Percentiles rank a stretch among this genome's conserved stretches.
phyloP scores from a whole-genome alignment of 2,329 filamentous ascomycete species.

The Cytospora piceicola region DNA sequence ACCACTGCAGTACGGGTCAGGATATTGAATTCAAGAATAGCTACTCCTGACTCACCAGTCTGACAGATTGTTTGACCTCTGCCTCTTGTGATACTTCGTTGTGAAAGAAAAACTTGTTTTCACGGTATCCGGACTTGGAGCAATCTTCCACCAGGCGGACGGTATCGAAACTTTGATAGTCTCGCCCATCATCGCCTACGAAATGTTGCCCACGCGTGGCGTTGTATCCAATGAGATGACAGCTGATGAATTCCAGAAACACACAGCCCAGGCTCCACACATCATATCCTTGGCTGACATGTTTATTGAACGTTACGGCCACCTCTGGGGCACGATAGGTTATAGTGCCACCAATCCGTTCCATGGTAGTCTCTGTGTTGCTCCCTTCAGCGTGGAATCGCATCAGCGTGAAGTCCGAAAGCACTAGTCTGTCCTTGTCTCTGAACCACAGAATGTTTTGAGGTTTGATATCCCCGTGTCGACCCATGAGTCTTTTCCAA shows the following conservation, averaged over 20 bases:
- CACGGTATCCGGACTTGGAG: background rate
- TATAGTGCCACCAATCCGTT: background rate
- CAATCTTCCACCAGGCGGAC: background rate
- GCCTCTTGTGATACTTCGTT: background rate
- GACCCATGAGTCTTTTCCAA: background rate
- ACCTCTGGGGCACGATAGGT: slow-evolving; percentile 3
- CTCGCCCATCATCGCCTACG: background rate
- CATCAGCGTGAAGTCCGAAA: slow-evolving; percentile 10
- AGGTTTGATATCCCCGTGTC: slow-evolving; percentile 7
- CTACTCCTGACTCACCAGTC: background rate
- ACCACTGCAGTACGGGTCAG: background rate
- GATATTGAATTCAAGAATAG: background rate
- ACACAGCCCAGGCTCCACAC: slow-evolving; percentile 5
- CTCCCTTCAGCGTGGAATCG: background rate
- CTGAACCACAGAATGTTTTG: slow-evolving; percentile 7
- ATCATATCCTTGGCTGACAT: slow-evolving; percentile 5
- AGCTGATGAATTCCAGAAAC: slow-evolving; percentile 6
- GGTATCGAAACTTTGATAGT: background rate
- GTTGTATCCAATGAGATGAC: background rate
- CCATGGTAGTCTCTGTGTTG: background rate
- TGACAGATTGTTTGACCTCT: slow-evolving; percentile 1
- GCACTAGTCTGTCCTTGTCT: background rate
- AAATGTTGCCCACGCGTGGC: background rate
- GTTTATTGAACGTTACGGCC: background rate
- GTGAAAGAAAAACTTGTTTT: slow-evolving; percentile 7